phyloP scores from a whole-genome alignment of 306 rosid genomes.

The Vigna reflexopilosa region DNA sequence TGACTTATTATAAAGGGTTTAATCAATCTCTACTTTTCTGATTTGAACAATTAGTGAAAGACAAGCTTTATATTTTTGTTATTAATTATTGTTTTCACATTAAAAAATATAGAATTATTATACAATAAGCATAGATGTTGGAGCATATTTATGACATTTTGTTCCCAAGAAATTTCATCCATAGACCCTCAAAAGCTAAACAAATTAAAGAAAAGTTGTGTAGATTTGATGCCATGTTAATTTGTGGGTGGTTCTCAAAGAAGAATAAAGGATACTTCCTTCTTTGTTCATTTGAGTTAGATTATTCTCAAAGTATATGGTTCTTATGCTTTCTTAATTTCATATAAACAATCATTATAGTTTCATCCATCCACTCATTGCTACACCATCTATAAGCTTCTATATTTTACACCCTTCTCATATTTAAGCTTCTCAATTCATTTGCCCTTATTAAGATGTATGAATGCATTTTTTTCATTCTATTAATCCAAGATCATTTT shows the following conservation, averaged over 20 bases:
- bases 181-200: not conserved
- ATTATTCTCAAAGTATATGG: slow-evolving; percentile 6
- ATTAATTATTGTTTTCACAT: not conserved
- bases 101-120: not conserved
- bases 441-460: too few relatives aligned
- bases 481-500: too few relatives aligned
- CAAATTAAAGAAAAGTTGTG: not conserved
- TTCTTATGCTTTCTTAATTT: not conserved
- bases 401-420: not conserved
- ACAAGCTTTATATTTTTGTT: not conserved
- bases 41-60: not conserved
- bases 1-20: not conserved
- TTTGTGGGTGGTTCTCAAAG: not conserved
- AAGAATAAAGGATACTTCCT: slow-evolving; percentile 10
- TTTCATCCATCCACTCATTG: not conserved
- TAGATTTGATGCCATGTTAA: not conserved
- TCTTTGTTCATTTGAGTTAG: slow-evolving; percentile 8
- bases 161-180: not conserved
- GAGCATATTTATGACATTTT: not conserved
- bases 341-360: not conserved
- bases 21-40: not conserved
- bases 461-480: too few relatives aligned
- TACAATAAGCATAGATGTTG: not conserved
- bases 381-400: not conserved
- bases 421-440: not conserved